Evolutionary conservation across 2,329 filamentous ascomycete species (phyloP).

Genomic region (Colletotrichum siamense): DNA sequence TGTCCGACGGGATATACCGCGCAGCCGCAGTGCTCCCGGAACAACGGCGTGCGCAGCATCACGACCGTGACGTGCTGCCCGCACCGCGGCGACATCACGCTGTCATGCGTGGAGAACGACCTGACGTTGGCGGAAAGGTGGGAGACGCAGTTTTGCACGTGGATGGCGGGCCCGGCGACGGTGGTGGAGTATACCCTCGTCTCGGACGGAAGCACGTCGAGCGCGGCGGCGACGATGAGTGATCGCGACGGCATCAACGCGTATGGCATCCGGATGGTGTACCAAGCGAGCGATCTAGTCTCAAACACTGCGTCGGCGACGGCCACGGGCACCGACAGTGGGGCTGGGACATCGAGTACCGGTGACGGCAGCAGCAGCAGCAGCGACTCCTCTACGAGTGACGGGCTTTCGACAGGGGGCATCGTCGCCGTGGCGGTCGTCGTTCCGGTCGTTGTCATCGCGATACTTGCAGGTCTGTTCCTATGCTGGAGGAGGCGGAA

Average conservation of each 20-base stretch:
- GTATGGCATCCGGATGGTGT: conserved; percentile 30
- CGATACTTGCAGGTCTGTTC: conserved; percentile 5
- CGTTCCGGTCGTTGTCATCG: background rate
- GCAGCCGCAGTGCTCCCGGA: conserved; percentile 31
- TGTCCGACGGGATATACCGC: conserved; percentile 24
- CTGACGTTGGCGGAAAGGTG: conserved; percentile 18
- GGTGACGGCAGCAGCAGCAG: background rate
- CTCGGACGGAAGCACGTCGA: conserved; percentile 13
- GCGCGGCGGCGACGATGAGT: conserved; percentile 9
- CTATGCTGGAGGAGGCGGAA: conserved; percentile 10
- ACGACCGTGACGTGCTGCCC: conserved; percentile 33
- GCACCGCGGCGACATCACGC: conserved; percentile 19
- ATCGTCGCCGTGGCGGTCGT: conserved; percentile 3
- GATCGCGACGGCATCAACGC: conserved; percentile 25
- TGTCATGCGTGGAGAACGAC: conserved; percentile 26
- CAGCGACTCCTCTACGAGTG: background rate
- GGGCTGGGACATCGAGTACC: background rate
- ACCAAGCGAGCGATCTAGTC: conserved; percentile 25
- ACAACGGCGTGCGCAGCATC: conserved; percentile 24
- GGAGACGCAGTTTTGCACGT: conserved; percentile 29
- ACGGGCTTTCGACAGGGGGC: background rate
- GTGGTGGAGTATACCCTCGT: conserved; percentile 21
- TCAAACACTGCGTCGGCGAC: background rate
- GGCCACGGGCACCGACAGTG: background rate
- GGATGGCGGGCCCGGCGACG: conserved; percentile 22